Evolutionary conservation across 2,329 filamentous ascomycete genomes (phyloP), one percentile per base, ranked within the genome.

Genomic region (Botrytis paeoniae): DNA sequence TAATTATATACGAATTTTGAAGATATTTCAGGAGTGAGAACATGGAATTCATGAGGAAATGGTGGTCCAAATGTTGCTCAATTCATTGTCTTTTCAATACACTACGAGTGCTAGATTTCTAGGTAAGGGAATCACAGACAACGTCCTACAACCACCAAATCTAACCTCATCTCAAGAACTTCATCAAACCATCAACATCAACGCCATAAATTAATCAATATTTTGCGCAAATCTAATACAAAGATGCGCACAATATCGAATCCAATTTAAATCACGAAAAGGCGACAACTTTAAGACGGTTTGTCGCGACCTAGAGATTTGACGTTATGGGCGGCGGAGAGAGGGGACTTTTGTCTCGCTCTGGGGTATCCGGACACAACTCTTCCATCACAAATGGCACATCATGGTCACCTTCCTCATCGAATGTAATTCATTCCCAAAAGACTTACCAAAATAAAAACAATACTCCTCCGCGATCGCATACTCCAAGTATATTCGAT

Each of bases 391-490:
- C 74, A 71, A 76, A 74, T 73, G 87, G 89, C 84, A 84, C 87
- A 78, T 81, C 83, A 86, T 92, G 91, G 91, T 86, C 86, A 76
- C 86, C 89, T 78, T 87, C 89, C 78, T 85, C 86, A 75, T 81
- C 84, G 75, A 83, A 85, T 79, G 83, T 86, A 75, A 80, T 82
- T 76, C 84, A 84, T 80, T 43, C 69, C 25, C 85, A 83, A 74
- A 84, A 80, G 77, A 82, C 86, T 79, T 85, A 89, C 75, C 87
- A 87, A 77, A 86, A 86, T 80, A 84, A 87, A 79, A 90, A 92
- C 81, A 89, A 93, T 85, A 88, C 84, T 72, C 76, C 78, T 65
- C 73, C 77, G 73, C 77, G 79, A 54, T 78, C 78, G 64, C 78
- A 78, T 75, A 78, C 77, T 72, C 76, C 79, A 64, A 76, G 70